These are phyloP conservation scores for Termitomyces sp. DNA, from an alignment of 768 basidiomycete species.

Conservation along the genomic window DNA sequence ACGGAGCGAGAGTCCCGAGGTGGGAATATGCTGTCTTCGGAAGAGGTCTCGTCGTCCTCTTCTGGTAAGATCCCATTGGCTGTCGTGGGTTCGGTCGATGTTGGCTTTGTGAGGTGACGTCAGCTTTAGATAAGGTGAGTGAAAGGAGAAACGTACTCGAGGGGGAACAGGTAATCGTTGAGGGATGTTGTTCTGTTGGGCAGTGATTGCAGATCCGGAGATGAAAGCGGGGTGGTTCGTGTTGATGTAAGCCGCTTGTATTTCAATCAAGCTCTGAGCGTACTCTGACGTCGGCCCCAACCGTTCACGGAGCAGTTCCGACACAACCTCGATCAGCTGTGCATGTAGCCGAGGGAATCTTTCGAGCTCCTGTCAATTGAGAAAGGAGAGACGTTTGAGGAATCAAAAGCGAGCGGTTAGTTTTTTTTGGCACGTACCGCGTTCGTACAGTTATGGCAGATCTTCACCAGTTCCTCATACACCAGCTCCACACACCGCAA, in stretches of 20 bases:
- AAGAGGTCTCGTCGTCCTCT: constrained; percentile 59
- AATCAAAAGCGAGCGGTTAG: constrained; percentile 4
- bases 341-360: constrained; percentile 92
- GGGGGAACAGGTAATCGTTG: constrained; percentile 41
- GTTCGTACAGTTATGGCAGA: constrained; percentile 97
- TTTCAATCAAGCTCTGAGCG: constrained; percentile 90
- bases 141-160: constrained; percentile 41
- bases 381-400: not conserved
- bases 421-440: constrained; percentile 46
- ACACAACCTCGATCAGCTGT: constrained; percentile 94
- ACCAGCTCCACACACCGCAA: constrained; percentile 95
- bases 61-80: constrained; percentile 39
- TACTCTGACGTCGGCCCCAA: constrained; percentile 97
- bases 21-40: constrained; percentile 52
- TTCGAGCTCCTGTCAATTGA: constrained; percentile 71
- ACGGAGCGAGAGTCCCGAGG: constrained; percentile 62
- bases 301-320: constrained; percentile 90
- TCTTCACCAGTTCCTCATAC: constrained; percentile 98
- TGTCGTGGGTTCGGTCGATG: constrained; percentile 58
- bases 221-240: constrained; percentile 97
- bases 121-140: constrained; percentile 9
- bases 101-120: constrained; percentile 39
- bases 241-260: constrained; percentile 99
- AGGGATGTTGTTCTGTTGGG: constrained; percentile 39
- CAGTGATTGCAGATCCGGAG: constrained; percentile 63